These are phyloP conservation scores for Syzygium aqueum DNA, from an alignment of 345 rosid species.

Conservation along the genomic window DNA sequence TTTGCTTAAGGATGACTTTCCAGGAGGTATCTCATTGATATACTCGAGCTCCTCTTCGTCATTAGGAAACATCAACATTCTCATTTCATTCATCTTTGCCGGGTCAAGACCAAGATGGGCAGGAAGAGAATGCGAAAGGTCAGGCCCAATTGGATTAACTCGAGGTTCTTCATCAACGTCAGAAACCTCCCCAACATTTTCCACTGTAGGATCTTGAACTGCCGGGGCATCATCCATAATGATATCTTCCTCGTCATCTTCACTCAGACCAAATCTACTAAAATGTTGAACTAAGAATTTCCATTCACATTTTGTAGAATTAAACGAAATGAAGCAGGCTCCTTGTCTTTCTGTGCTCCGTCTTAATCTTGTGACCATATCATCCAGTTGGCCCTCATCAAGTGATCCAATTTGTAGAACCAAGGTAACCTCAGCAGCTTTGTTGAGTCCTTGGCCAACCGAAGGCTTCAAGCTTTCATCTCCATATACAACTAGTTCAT, in stretches of 20 bases:
- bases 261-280: constrained; percentile 90
- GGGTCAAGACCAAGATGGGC: constrained; percentile 93
- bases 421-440: constrained; percentile 83
- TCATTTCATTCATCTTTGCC: constrained; percentile 77
- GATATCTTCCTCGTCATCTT: constrained; percentile 89
- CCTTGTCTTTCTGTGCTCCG: constrained; percentile 58
- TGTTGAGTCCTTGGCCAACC: constrained; percentile 79
- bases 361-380: constrained; percentile 38
- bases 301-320: constrained; percentile 55
- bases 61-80: constrained; percentile 79
- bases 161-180: constrained; percentile 35
- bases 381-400: constrained; percentile 14
- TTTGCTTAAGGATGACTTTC: constrained; percentile 33
- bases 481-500: constrained; percentile 69
- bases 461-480: constrained; percentile 69
- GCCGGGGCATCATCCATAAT: constrained; percentile 50
- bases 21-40: constrained; percentile 21
- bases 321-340: constrained; percentile 61
- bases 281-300: constrained; percentile 77
- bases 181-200: constrained; percentile 30
- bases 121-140: constrained; percentile 96
- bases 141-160: constrained; percentile 32
- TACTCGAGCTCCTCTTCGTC: constrained; percentile 51
- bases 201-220: constrained; percentile 24
- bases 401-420: constrained; percentile 19